Evolutionary conservation across 345 rosid genomes (phyloP).

Genomic region (Brassica nigra): DNA sequence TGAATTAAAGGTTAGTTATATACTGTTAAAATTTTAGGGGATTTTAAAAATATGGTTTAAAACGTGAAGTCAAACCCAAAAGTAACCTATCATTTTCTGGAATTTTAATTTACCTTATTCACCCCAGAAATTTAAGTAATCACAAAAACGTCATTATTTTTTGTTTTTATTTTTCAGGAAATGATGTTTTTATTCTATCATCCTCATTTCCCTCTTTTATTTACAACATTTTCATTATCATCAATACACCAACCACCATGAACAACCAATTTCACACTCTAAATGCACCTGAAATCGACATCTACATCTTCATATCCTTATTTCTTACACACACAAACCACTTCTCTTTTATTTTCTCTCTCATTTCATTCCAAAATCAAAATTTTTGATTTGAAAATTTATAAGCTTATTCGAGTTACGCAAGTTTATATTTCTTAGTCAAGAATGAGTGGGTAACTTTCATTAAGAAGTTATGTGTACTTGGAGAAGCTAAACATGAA

Average conservation of each 20-base stretch:
- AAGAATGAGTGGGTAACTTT: not conserved
- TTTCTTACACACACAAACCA: not conserved
- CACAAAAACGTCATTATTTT: no score
- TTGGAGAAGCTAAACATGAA: not conserved
- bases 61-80: no score
- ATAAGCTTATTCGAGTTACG: not conserved
- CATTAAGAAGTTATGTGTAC: not conserved
- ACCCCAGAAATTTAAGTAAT: no score
- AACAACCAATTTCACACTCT: not conserved
- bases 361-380: not conserved
- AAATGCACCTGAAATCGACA: not conserved
- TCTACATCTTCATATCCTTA: not conserved
- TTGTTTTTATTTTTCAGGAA: no score
- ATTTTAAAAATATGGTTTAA: no score
- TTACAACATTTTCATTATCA: not conserved
- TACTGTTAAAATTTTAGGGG: no score
- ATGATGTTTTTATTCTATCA: no score
- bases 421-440: not conserved
- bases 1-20: no score
- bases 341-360: not conserved
- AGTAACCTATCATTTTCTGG: no score
- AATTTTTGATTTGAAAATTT: no score
- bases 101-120: no score
- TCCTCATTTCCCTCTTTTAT: no score
- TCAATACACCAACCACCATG: not conserved